A percentile compares a stretch with the other conserved stretches of the same genome.
phyloP scores from a whole-genome alignment of 2,329 filamentous ascomycete genomes.

The Calonectria henricotiae region DNA sequence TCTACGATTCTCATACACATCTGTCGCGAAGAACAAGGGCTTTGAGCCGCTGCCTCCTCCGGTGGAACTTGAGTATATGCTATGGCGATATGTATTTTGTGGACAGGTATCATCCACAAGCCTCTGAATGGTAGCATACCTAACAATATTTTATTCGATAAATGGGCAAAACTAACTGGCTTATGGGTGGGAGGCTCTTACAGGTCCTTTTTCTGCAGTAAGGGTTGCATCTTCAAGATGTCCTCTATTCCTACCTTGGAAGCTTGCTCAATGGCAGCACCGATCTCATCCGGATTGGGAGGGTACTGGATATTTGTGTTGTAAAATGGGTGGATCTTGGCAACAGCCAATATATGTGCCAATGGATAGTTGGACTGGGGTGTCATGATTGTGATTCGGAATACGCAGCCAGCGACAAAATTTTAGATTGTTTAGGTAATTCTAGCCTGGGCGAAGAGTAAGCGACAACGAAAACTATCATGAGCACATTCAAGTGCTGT shows the following conservation, averaged over 20 bases:
- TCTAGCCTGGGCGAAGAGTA: neutral
- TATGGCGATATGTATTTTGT: constrained; percentile 58
- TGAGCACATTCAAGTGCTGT: no score
- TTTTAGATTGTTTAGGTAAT: neutral
- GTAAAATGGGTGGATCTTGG: constrained; percentile 59
- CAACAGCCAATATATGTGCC: constrained; percentile 55
- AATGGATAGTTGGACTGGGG: constrained; percentile 47
- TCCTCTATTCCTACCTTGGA: neutral
- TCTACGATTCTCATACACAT: constrained; percentile 60
- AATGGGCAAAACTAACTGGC: rapidly evolving
- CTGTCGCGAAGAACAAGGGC: constrained; percentile 61
- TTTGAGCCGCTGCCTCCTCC: constrained; percentile 58
- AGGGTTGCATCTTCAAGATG: constrained; percentile 33
- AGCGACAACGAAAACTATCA: no score
- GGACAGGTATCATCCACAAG: constrained; percentile 56
- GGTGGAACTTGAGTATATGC: constrained; percentile 60
- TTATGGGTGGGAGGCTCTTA: constrained; percentile 35
- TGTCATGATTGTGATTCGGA: constrained; percentile 32
- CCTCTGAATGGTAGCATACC: constrained; percentile 57
- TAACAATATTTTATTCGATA: constrained; percentile 36
- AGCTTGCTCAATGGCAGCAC: constrained; percentile 29
- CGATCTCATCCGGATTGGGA: constrained; percentile 43
- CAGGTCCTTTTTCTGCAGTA: constrained; percentile 49
- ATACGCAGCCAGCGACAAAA: neutral
- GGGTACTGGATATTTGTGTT: constrained; percentile 52